These are phyloP conservation scores for Paecilomyces dactylethromorphus DNA, from an alignment of 2,329 filamentous ascomycete species.

Conservation along the genomic window DNA sequence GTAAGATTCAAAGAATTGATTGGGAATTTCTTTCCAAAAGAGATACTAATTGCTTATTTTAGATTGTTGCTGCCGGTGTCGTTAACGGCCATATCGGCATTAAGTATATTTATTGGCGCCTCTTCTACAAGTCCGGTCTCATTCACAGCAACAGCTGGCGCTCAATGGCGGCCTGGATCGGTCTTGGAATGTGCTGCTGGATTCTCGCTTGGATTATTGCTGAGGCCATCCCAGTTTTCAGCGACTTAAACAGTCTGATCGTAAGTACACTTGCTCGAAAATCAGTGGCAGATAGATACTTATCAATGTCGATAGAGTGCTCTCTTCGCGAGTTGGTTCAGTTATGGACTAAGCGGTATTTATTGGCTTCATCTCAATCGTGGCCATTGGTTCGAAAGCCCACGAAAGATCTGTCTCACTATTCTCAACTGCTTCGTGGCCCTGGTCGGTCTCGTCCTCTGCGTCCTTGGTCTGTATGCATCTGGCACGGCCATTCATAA, in stretches of 20 bases:
- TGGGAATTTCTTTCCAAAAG: too few relatives aligned
- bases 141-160: slow-evolving; percentile 31
- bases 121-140: slow-evolving; percentile 54
- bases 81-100: slow-evolving; percentile 61
- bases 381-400: slow-evolving; percentile 33
- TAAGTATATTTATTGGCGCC: slow-evolving; percentile 59
- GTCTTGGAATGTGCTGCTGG: slow-evolving; percentile 52
- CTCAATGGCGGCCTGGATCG: too few relatives aligned
- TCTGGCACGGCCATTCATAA: too few relatives aligned
- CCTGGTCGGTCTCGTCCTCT: too few relatives aligned
- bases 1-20: slow-evolving; percentile 12
- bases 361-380: slow-evolving; percentile 46
- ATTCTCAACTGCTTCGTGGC: too few relatives aligned
- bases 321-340: slow-evolving; percentile 61
- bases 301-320: slow-evolving; percentile 34
- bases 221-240: slow-evolving; percentile 63
- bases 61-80: slow-evolving; percentile 62
- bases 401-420: slow-evolving; percentile 31
- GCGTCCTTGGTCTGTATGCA: too few relatives aligned
- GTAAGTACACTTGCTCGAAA: slow-evolving; percentile 12
- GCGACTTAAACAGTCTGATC: slow-evolving; percentile 57
- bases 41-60: background rate
- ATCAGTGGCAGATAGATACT: background rate
- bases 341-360: slow-evolving; percentile 39
- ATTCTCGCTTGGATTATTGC: slow-evolving; percentile 60